A percentile compares a stretch with the other conserved stretches of the same genome.
Conservation (phyloP, 2,329 filamentous ascomycete species). For the Didymella glomerata region DNA sequence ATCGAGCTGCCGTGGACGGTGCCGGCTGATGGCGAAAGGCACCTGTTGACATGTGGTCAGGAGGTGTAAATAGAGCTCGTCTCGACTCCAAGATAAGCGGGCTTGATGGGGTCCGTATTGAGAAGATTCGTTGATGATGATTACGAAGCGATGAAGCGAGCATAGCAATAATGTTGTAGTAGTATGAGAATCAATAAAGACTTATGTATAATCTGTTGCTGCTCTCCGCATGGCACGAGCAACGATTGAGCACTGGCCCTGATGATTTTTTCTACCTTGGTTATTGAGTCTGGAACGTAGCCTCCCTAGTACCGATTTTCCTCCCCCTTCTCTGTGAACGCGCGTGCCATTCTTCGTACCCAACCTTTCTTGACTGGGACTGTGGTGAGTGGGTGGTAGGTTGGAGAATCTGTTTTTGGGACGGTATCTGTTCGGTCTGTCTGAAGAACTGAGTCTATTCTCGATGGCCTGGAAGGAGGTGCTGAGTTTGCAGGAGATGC, state of each 20-base stretch:
- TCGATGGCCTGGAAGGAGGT: not conserved
- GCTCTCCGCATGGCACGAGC: too few species aligned
- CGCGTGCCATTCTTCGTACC: not conserved
- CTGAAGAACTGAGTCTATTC: not conserved
- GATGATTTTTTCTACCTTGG: too few species aligned
- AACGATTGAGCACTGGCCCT: too few species aligned
- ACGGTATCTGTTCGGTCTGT: not conserved
- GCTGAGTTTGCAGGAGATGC: not conserved
- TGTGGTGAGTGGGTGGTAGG: not conserved
- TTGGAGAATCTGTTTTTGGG: not conserved
- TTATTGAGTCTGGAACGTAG: not conserved
- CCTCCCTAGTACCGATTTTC: not conserved
- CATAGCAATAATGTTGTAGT: slow-evolving; percentile 2
- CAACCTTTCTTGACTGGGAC: slow-evolving; percentile 3
- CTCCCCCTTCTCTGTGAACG: not conserved
- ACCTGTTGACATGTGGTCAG: slow-evolving; percentile 44
- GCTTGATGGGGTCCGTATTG: not conserved
- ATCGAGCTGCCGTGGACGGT: slow-evolving; percentile 44
- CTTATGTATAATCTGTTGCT: too few species aligned
- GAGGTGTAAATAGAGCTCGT: slow-evolving; percentile 30
- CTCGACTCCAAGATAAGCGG: not conserved
- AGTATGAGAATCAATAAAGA: not conserved
- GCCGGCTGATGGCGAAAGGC: slow-evolving; percentile 39
- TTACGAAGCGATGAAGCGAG: not conserved
- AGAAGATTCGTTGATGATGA: not conserved